Evolutionary conservation across 2,329 filamentous ascomycete species (phyloP), one percentile per base, ranked within the genome.

Genomic region (Fusarium nygamai): DNA sequence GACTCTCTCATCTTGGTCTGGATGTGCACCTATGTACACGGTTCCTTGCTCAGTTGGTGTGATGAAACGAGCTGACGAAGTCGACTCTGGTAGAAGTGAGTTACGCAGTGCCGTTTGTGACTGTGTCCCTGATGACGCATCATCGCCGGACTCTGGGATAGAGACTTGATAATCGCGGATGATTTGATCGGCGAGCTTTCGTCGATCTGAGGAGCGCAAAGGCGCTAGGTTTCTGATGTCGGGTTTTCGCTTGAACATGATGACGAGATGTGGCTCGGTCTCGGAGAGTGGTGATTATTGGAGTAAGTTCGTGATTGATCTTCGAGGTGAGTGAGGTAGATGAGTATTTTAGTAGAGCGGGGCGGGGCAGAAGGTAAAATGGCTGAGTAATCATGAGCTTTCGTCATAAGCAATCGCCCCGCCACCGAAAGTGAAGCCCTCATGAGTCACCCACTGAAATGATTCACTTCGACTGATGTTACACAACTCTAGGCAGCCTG

Each of bases 181-280:
- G 33, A 77, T 76, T 46, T 77, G 75, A 11, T 77, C 75, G 4
- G 75, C 75, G 12, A 77, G 54, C 27, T 76, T 77, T 38, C 75
- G 70, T 19, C 75, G 72, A 59, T 77, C 75, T 11, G 75, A 77
- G 4, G 75, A 77, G 34, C 75, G 64, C n/a, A 77, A 36, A 8
- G 75, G 75, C 56, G 75, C 67, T 8, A 77, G 36, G 16, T 77
- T 77, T 67, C 76, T 77, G 63, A 77, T 70, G 2, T 77, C 75
- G 5, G 74, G 72, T 24, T 77, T 77, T 22, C 61, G 67, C 27
- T 77, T 77, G 56, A 77, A 77, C 75, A 77, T 77, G 51, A 7
- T n/a, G 58, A 51, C 14, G 31, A 24, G 27, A 56, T 31, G 51
- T 43, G 24, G 36, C 36, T n/a, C 27, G 27, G 24, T 31, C 20